Evolutionary conservation across 176 grass and related monocot species (phyloP).

Genomic region (Triticum turgidum): DNA sequence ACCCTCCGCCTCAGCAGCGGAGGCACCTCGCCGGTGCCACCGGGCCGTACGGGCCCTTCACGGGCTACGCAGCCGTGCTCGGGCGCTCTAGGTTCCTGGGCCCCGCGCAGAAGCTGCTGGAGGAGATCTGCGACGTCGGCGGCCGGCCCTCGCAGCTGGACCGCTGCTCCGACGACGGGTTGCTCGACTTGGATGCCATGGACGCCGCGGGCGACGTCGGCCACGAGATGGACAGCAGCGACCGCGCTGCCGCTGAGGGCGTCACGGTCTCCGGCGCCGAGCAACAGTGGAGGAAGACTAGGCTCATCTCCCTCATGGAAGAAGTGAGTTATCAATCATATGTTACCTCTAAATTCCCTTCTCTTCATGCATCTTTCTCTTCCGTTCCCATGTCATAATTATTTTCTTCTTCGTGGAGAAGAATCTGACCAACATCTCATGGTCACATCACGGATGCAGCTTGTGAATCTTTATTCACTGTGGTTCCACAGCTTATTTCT

Average conservation of each 20-base stretch:
- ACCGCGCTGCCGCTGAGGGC: constrained; percentile 35
- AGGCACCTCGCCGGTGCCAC: constrained; percentile 34
- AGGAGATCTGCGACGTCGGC: constrained; percentile 88
- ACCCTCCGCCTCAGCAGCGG: constrained; percentile 39
- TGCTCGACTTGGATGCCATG: constrained; percentile 49
- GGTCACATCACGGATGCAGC: constrained; percentile 49
- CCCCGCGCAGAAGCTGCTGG: constrained; percentile 80
- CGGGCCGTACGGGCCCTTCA: constrained; percentile 84
- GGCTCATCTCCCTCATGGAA: constrained; percentile 84
- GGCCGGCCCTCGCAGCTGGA: constrained; percentile 23
- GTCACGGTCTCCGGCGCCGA: constrained; percentile 51
- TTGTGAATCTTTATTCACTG: constrained; percentile 39
- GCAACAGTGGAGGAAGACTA: constrained; percentile 96
- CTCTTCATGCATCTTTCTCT: not conserved
- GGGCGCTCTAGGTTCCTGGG: constrained; percentile 78
- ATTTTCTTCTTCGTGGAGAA: constrained; percentile 40
- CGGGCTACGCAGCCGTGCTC: constrained; percentile 82
- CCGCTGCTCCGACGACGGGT: constrained; percentile 23
- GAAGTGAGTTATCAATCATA: constrained; percentile 58
- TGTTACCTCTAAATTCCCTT: not conserved
- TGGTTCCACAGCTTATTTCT: constrained; percentile 49
- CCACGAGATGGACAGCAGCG: constrained; percentile 42
- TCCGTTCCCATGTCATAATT: constrained; percentile 14
- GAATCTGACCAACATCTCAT: constrained; percentile 50
- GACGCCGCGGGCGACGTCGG: constrained; percentile 31